Conservation (phyloP, 1,284 basidiomycete species). For the Takashimella tepidaria region DNA sequence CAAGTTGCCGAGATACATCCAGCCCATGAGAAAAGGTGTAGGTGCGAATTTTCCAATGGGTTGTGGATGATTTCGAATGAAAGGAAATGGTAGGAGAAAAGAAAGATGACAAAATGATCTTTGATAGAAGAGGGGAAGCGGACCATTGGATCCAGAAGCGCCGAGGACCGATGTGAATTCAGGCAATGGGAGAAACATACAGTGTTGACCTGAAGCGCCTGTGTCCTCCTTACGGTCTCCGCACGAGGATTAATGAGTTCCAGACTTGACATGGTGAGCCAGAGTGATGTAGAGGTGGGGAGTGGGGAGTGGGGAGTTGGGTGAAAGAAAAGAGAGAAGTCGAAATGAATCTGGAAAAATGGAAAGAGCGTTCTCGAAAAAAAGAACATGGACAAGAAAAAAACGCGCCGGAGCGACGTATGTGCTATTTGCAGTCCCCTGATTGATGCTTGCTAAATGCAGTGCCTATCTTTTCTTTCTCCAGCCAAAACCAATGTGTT, state of each 20-base stretch:
- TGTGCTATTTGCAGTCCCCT: no score
- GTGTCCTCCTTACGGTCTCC: slow-evolving; percentile 86
- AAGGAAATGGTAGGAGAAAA: no score
- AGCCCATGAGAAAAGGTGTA: no score
- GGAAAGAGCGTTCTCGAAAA: not conserved
- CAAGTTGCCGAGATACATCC: no score
- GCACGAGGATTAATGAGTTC: slow-evolving; percentile 94
- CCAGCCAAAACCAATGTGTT: no score
- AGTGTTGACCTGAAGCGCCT: slow-evolving; percentile 79
- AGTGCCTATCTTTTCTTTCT: no score
- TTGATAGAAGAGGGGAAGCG: no score
- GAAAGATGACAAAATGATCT: no score
- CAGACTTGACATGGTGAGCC: slow-evolving; percentile 51
- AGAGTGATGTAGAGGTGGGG: not conserved
- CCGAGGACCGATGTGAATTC: not conserved
- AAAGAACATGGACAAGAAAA: not conserved
- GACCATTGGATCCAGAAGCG: not conserved
- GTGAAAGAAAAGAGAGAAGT: not conserved
- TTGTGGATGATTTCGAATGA: no score
- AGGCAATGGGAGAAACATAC: slow-evolving; percentile 33
- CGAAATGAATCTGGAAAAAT: not conserved
- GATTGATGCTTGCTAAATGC: no score
- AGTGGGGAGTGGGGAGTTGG: not conserved
- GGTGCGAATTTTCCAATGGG: no score
- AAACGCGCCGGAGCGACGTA: no score